These are phyloP conservation scores for Lipomyces orientalis DNA, from an alignment of 805 yeast genomes.

Conservation along the genomic window DNA sequence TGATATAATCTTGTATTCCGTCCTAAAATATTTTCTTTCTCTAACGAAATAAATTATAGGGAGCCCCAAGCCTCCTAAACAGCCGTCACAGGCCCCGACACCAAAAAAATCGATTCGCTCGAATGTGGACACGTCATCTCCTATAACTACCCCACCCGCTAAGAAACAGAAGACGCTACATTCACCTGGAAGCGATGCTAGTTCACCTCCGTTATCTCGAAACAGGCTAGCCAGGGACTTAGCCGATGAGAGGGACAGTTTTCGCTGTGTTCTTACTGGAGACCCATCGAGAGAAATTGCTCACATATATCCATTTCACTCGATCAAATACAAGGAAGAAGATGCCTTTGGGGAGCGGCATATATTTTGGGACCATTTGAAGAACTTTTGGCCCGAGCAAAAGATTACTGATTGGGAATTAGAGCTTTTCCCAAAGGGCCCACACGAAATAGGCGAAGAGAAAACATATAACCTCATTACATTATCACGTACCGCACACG, in stretches of 20 bases:
- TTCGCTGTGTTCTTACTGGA: background rate
- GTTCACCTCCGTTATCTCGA: background rate
- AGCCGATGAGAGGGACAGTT: background rate
- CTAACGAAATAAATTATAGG: background rate
- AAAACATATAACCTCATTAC: background rate
- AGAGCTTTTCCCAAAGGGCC: background rate
- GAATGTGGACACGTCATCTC: background rate
- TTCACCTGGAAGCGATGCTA: background rate
- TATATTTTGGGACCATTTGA: background rate
- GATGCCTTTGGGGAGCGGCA: slow-evolving; percentile 3
- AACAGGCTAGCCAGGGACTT: background rate
- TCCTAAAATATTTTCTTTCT: background rate
- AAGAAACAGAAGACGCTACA: background rate
- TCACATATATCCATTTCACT: slow-evolving; percentile 1
- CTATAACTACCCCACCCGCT: background rate
- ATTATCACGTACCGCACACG: background rate
- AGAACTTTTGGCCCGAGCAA: slow-evolving; percentile 1
- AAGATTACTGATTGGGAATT: background rate
- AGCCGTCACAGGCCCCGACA: background rate
- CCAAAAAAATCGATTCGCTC: background rate
- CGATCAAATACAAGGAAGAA: background rate
- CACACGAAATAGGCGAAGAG: background rate
- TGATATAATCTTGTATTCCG: background rate
- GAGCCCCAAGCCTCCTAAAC: background rate
- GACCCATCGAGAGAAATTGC: background rate